Base-by-base conservation (phyloP, 768 basidiomycete species). In the Macrolepiota fuliginosa region DNA sequence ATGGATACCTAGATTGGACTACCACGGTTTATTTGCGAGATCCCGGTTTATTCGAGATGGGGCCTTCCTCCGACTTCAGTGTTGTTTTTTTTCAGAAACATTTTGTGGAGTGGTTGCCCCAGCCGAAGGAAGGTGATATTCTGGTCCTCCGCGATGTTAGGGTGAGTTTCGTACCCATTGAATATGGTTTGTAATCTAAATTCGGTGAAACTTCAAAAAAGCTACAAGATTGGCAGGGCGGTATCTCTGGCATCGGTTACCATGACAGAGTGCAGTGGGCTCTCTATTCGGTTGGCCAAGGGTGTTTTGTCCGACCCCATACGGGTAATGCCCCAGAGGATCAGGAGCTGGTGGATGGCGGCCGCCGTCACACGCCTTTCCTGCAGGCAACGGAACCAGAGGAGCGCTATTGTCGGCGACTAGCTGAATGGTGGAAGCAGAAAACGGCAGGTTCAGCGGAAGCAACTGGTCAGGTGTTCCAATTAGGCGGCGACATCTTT, bases 341-440 rank as follows among this genome's bases (percentile, higher is more conserved):
- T 9, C 45, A 25, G 29, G 42, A 24, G 45, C 36, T 61, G 10
- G 60, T 49, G 5, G 53, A 35, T 17, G 60, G 54, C 13, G 60
- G 60, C 35, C 5, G 25, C 25, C 22, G 22, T 47, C 54, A 55
- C 35, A 40, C 53, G 2, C 60, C 60, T 25, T 61, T 61, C 36
- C 24, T 47, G 19, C 32, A 36, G 10, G 29, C 29, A n/a, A 24
- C 35, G 17, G 60, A 61, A 24, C 19, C 12, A 10, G 60, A 61
- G 60, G 24, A 27, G 15, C 60, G 22, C n/a, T 64, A 64, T 27
- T 62, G 63, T 35, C 22, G 58, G 24, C 46, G 35, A 22, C 37
- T 64, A 1, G 36, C 61, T 3, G 55, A 53, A 15, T 64, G 59
- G 63, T 64, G 55, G 54, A 39, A 56, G 25, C 55, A 57, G 13